These are phyloP conservation scores for Pseudogymnoascus sp. DNA, from an alignment of 2,329 filamentous ascomycete genomes.

Conservation along the genomic window DNA sequence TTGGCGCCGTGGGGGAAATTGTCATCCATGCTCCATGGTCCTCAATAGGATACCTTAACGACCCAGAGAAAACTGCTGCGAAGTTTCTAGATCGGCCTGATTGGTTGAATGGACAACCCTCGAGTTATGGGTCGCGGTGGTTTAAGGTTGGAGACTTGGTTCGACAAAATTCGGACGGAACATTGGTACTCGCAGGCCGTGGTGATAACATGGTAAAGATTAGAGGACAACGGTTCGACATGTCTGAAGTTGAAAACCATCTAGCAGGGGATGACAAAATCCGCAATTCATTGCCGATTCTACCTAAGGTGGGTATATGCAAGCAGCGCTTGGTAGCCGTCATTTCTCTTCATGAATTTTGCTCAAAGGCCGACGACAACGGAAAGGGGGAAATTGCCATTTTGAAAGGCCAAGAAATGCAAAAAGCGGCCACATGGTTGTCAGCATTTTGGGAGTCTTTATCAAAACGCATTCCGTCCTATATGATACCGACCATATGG, in stretches of 20 bases:
- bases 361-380: neutral
- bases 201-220: constrained; percentile 59
- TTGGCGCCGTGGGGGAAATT: constrained; percentile 33
- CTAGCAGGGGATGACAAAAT: neutral
- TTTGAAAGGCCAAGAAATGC: neutral
- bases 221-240: constrained; percentile 55
- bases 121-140: constrained; percentile 12
- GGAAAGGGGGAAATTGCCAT: neutral
- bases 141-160: constrained; percentile 29
- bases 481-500: neutral
- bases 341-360: neutral
- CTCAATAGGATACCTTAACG: constrained; percentile 34
- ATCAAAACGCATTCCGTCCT: neutral
- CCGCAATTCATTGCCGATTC: neutral
- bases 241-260: constrained; percentile 46
- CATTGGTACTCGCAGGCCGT: constrained; percentile 54
- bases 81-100: constrained; percentile 30
- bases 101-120: constrained; percentile 18
- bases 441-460: neutral
- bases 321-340: neutral
- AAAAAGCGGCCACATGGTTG: neutral
- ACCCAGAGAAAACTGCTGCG: constrained; percentile 30
- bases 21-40: constrained; percentile 32
- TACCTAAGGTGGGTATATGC: neutral
- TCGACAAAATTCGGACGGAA: constrained; percentile 47